Evolutionary conservation across 768 basidiomycete genomes (phyloP), one percentile per base, ranked within the genome.

Genomic region (Lentinula detonsa): DNA sequence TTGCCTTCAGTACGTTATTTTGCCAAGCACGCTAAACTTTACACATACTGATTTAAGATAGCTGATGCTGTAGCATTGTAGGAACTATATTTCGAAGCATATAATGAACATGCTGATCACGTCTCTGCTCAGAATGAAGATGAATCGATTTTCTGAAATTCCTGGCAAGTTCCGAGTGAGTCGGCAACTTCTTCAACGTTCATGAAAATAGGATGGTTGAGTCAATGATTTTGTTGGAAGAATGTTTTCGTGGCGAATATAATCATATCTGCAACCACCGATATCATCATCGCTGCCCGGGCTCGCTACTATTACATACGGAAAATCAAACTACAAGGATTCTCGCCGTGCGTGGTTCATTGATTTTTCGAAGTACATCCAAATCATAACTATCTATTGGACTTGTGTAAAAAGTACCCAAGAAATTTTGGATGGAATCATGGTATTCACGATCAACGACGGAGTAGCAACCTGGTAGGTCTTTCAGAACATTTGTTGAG

Each of bases 361-460:
- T 16, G 13, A 21, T 34, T 31, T 52, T 33, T 16, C 31, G 23
- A 21, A 11, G 18, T 10, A 23, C 23, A 23, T 13, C 35, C 37
- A 45, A 10, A 5, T 6, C 13, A 43, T 43, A 11, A 10, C 6
- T 13, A 6, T 35, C 37, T n/a, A 37, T 35, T 4, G 50, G 18
- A 9, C n/a, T 13, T 8, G 6, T 31, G 23, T n/a, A 13, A 52
- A 9, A 43, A 64, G 63, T 23, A 61, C 31, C 9, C 63, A 61
- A 48, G 63, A 64, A 56, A 57, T 58, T 5, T 60, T 64, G 0
- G 63, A 64, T 21, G 51, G 42, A 2, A 60, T 61, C 13, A 31
- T 64, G 10, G 45, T 64, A 5, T 64, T 64, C 43, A 64, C 63
- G 11, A 61, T 64, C 52, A 64, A 64, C 34, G 63, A 64, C 28